These are phyloP conservation scores for Oryza meridionalis DNA, from an alignment of 176 grass and related monocot genomes.

Conservation along the genomic window DNA sequence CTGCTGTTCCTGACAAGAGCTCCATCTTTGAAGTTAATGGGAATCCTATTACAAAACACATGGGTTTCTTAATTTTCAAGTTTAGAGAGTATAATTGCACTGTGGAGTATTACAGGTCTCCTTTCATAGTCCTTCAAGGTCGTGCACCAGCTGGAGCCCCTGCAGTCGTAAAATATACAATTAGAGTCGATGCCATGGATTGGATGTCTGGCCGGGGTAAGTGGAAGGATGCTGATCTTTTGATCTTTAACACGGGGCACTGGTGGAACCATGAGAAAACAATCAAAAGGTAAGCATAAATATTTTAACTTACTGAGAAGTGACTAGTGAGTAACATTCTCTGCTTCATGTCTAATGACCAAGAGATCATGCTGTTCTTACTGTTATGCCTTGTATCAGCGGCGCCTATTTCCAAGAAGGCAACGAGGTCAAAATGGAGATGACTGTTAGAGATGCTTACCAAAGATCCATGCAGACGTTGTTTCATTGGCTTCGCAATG, in stretches of 20 bases:
- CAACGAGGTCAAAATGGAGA: constrained; percentile 77
- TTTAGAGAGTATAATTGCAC: constrained; percentile 89
- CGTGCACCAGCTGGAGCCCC: constrained; percentile 52
- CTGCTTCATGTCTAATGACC: not conserved
- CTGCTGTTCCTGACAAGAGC: constrained; percentile 54
- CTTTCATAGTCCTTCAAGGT: constrained; percentile 79
- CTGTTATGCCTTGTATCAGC: constrained; percentile 48
- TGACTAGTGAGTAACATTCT: too few species aligned
- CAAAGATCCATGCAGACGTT: constrained; percentile 68
- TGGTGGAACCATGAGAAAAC: constrained; percentile 98
- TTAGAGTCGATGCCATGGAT: constrained; percentile 72
- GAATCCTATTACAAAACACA: constrained; percentile 90
- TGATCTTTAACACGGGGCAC: constrained; percentile 90
- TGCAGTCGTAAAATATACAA: constrained; percentile 55
- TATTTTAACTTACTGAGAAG: too few species aligned
- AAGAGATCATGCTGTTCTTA: not conserved
- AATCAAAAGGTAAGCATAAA: constrained; percentile 63
- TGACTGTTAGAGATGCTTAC: constrained; percentile 74
- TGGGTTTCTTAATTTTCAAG: constrained; percentile 81
- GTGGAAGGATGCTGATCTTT: constrained; percentile 81
- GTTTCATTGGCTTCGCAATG: constrained; percentile 69
- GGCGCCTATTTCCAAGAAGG: constrained; percentile 90
- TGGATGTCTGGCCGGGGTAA: constrained; percentile 58
- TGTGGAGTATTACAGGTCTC: constrained; percentile 86
- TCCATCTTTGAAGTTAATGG: constrained; percentile 85